Percentiles rank a stretch among this genome's conserved stretches.
Evolutionary conservation across 306 rosid genomes (phyloP).

Genomic region (Mimosa bimucronata): DNA sequence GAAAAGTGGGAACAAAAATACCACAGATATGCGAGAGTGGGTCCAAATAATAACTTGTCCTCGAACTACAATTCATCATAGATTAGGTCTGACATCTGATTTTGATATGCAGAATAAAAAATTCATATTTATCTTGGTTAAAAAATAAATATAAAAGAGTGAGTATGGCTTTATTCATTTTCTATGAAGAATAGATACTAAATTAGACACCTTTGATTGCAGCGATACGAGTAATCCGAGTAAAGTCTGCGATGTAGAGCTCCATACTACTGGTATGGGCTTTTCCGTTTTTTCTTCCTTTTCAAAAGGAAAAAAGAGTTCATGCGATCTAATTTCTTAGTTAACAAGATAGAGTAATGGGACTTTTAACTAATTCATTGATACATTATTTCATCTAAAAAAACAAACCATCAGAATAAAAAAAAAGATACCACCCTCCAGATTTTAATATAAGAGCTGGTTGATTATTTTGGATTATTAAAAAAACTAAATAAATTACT

Average conservation of each 20-base stretch:
- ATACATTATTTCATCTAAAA: not conserved
- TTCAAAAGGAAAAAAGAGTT: not conserved
- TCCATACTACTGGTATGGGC: not conserved
- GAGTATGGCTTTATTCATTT: not conserved
- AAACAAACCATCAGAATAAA: not conserved
- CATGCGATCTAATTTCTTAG: not conserved
- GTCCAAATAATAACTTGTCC: constrained; percentile 25
- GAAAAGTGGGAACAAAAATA: constrained; percentile 3
- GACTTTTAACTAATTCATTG: not conserved
- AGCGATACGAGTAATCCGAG: not conserved
- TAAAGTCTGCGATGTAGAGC: not conserved
- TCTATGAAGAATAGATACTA: not conserved
- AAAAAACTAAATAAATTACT: no score
- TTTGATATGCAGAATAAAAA: not conserved
- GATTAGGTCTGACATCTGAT: not conserved
- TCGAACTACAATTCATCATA: not conserved
- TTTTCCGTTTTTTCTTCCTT: not conserved
- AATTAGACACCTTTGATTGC: not conserved
- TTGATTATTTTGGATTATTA: no score
- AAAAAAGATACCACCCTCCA: not conserved
- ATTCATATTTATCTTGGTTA: not conserved
- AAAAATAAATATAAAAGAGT: not conserved
- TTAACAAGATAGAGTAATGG: not conserved
- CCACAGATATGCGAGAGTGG: not conserved
- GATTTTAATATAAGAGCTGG: no score